These are phyloP conservation scores for Suaeda aralocaspica DNA, from an alignment of 148 eudicot species.

Conservation along the genomic window DNA sequence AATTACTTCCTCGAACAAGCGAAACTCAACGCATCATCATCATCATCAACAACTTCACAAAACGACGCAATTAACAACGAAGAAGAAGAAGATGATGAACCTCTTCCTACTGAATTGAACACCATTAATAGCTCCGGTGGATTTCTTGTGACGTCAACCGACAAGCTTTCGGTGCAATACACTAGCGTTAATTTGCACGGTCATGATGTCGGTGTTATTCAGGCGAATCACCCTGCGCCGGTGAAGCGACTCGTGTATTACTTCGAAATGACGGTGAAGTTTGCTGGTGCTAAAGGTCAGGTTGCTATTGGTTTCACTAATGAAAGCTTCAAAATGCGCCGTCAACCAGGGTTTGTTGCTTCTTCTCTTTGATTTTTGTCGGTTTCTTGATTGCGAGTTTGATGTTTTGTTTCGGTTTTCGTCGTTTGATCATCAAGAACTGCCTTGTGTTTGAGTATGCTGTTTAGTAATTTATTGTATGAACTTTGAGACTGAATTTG, in stretches of 20 bases:
- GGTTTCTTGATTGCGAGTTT: background rate
- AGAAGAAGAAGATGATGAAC: constrained; percentile 31
- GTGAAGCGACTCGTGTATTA: constrained; percentile 54
- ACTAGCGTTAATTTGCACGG: constrained; percentile 63
- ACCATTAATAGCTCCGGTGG: constrained; percentile 77
- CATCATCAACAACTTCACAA: constrained; percentile 9
- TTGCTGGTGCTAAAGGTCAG: constrained; percentile 77
- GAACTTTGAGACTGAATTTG: no score
- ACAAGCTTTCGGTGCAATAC: constrained; percentile 70
- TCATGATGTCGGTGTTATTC: constrained; percentile 85
- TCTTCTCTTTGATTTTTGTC: background rate
- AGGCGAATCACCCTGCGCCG: constrained; percentile 73
- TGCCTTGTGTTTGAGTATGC: no score
- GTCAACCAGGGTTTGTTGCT: constrained; percentile 76
- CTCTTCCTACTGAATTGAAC: constrained; percentile 63
- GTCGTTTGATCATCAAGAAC: no score
- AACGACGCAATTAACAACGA: constrained; percentile 10
- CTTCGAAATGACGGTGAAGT: constrained; percentile 69
- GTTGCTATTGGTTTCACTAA: constrained; percentile 74
- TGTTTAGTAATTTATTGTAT: no score
- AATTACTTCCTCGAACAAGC: constrained; percentile 51
- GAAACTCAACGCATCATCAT: constrained; percentile 34
- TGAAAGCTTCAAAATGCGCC: constrained; percentile 62
- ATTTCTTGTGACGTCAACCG: constrained; percentile 62
- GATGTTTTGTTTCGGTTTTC: no score